Percentiles rank a stretch among this genome's conserved stretches.
phyloP scores from a whole-genome alignment of 2,329 filamentous ascomycete genomes.

The Trichoderma breve region DNA sequence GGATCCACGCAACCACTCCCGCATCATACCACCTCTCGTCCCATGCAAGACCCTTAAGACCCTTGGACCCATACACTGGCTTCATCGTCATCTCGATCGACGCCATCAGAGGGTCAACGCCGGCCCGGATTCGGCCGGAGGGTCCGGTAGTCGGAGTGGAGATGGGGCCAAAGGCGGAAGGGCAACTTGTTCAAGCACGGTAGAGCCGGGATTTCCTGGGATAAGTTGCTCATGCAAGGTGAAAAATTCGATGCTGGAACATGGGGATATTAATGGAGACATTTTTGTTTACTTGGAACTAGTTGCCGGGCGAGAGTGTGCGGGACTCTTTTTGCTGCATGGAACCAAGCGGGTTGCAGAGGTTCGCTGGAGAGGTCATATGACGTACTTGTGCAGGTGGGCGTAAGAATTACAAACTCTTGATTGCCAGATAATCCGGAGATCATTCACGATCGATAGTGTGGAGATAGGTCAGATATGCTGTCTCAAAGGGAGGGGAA shows the following conservation, averaged over 20 bases:
- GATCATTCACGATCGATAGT: neutral
- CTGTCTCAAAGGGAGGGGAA: neutral
- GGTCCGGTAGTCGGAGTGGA: neutral
- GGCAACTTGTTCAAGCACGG: neutral
- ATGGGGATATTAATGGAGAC: neutral
- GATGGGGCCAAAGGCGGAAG: neutral
- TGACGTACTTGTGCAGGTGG: neutral
- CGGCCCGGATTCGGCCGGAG: conserved; percentile 10
- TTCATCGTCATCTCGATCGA: neutral
- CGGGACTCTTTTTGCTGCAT: neutral
- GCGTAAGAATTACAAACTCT: neutral
- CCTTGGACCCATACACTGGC: neutral
- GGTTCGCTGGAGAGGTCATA: neutral
- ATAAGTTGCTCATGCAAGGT: neutral
- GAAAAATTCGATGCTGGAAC: neutral
- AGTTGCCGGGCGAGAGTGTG: neutral
- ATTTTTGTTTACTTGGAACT: neutral
- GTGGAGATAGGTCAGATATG: neutral
- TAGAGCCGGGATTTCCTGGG: neutral
- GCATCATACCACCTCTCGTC: conserved; percentile 8
- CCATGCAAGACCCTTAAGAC: conserved; percentile 3
- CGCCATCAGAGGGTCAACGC: neutral
- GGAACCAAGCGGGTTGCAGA: neutral
- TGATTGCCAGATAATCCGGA: neutral
- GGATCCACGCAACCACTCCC: neutral